Evolutionary conservation across 2,329 filamentous ascomycete species (phyloP).

Genomic region (Penicillium janthinellum): DNA sequence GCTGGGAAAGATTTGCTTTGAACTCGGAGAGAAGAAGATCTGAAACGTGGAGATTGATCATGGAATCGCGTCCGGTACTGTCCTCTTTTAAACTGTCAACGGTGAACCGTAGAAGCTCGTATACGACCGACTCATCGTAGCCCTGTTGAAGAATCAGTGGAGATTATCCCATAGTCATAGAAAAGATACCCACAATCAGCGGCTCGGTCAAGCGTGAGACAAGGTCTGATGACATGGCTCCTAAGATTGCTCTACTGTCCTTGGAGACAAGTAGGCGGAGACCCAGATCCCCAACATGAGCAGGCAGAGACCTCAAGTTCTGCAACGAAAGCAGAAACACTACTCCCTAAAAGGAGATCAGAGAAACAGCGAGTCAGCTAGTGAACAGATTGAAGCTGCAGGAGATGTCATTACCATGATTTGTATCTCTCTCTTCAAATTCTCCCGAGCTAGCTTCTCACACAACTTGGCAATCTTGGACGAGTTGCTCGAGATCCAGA

Average conservation of each 20-base stretch:
- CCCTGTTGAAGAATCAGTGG: constrained; percentile 13
- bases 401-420: constrained; percentile 34
- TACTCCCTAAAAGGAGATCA: constrained; percentile 30
- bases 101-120: constrained; percentile 26
- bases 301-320: constrained; percentile 25
- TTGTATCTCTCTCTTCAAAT: constrained; percentile 33
- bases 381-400: background rate
- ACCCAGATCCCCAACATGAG: constrained; percentile 29
- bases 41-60: constrained; percentile 27
- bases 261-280: constrained; percentile 31
- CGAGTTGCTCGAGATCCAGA: constrained; percentile 38
- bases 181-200: constrained; percentile 38
- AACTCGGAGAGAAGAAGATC: constrained; percentile 29
- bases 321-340: constrained; percentile 35
- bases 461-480: constrained; percentile 41
- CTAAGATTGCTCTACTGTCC: constrained; percentile 23
- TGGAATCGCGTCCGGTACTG: background rate
- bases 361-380: background rate
- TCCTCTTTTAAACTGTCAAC: constrained; percentile 25
- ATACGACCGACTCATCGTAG: constrained; percentile 26
- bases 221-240: constrained; percentile 25
- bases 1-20: constrained; percentile 14
- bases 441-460: constrained; percentile 39
- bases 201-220: constrained; percentile 38
- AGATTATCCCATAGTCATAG: background rate